A percentile compares a stretch with the other conserved stretches of the same genome.
phyloP scores from a whole-genome alignment of 2,329 filamentous ascomycete genomes.

The Pseudogymnoascus sp. region DNA sequence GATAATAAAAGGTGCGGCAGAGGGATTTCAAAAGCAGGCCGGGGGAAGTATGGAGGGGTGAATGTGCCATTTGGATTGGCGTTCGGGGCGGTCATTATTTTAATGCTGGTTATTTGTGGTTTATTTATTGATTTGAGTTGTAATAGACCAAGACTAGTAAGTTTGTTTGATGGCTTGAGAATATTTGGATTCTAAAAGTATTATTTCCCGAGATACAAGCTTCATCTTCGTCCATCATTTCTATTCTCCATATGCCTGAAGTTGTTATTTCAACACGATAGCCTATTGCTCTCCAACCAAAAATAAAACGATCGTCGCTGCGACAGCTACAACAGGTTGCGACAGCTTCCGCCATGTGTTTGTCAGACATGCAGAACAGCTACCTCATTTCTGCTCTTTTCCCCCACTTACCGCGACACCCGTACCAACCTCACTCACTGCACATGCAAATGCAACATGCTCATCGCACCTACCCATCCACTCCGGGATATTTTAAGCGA shows the following conservation, averaged over 20 bases:
- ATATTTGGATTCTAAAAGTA: not conserved
- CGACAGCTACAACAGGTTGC: not conserved
- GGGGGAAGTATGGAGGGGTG: not conserved
- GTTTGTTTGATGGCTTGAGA: not conserved
- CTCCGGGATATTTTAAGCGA: constrained; percentile 7
- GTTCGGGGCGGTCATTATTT: not conserved
- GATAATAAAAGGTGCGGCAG: not conserved
- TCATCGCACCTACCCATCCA: not conserved
- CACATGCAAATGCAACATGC: constrained; percentile 11
- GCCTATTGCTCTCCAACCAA: not conserved
- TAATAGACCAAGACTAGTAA: not conserved
- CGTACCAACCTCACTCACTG: not conserved
- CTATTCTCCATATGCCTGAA: not conserved
- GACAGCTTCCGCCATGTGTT: not conserved
- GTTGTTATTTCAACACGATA: not conserved
- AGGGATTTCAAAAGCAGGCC: not conserved
- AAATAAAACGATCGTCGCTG: not conserved
- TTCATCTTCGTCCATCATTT: not conserved
- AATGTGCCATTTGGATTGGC: not conserved
- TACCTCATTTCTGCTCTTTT: not conserved
- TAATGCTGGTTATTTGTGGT: not conserved
- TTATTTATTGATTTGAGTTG: not conserved
- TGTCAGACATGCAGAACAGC: not conserved
- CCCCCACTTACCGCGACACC: not conserved
- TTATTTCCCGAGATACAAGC: not conserved